A percentile compares a stretch with the other conserved stretches of the same genome.
Evolutionary conservation across 371 early-diverging fungal species (phyloP).

Genomic region (Mortierella sp.): DNA sequence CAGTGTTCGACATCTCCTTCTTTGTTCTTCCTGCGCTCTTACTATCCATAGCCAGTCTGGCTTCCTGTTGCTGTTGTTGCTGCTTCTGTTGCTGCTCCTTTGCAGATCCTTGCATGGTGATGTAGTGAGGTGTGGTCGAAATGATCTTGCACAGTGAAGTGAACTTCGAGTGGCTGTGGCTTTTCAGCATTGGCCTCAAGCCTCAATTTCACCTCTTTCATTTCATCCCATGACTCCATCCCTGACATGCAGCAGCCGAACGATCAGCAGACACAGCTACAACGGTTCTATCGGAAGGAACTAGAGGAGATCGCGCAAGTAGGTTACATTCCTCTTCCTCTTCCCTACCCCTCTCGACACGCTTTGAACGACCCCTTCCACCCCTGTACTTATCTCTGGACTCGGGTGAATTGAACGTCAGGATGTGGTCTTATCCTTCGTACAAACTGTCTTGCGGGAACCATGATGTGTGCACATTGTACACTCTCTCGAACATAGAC

Average conservation of each 20-base stretch:
- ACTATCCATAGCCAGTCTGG: conserved; percentile 52
- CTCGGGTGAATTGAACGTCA: too few species aligned
- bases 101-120: conserved; percentile 28
- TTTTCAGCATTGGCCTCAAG: too few species aligned
- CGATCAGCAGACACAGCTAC: conserved; percentile 23
- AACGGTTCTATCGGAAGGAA: conserved; percentile 46
- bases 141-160: neutral
- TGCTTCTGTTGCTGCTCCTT: conserved; percentile 33
- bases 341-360: neutral
- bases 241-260: conserved; percentile 13
- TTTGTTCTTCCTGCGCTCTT: neutral
- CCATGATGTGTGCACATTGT: too few species aligned
- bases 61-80: conserved; percentile 42
- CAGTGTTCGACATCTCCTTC: neutral
- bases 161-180: neutral
- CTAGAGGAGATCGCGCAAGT: conserved; percentile 44
- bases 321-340: conserved; percentile 12
- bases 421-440: conserved; percentile 19
- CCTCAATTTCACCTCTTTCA: too few species aligned
- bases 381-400: too few species aligned
- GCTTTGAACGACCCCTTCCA: too few species aligned
- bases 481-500: conserved; percentile 17
- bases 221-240: too few species aligned
- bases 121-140: neutral
- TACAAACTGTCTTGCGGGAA: too few species aligned